Conservation (phyloP, 1,139 yeast species). For the Candida neerlandica region DNA sequence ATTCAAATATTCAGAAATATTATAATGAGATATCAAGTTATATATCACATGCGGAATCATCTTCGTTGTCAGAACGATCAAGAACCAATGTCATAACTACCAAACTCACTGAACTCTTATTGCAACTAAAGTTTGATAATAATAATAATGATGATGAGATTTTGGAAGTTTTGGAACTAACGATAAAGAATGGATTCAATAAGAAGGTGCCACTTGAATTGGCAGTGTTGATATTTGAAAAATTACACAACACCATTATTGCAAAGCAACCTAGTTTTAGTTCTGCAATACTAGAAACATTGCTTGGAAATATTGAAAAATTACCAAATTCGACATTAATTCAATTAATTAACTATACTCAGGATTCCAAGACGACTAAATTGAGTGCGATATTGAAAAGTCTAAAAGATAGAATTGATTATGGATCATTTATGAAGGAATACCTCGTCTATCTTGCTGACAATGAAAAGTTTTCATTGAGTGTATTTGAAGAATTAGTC, state of each 20-base stretch:
- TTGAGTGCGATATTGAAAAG: conserved; percentile 16
- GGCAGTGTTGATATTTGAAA: conserved; percentile 10
- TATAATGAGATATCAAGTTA: conserved; percentile 11
- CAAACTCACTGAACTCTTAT: conserved; percentile 2
- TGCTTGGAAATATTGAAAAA: conserved; percentile 15
- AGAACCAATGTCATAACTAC: conserved; percentile 6
- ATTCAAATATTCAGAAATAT: conserved; percentile 6
- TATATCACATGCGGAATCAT: background rate
- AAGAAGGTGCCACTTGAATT: conserved; percentile 9
- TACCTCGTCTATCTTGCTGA: conserved; percentile 24
- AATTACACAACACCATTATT: conserved; percentile 1
- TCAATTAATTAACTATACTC: conserved; percentile 25
- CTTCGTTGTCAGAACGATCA: conserved; percentile 4
- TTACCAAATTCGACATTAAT: conserved; percentile 25
- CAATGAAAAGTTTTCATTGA: conserved; percentile 21
- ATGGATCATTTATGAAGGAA: conserved; percentile 23
- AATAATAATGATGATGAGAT: conserved; percentile 2
- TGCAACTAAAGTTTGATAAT: background rate
- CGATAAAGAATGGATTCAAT: conserved; percentile 2
- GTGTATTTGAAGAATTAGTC: conserved; percentile 26
- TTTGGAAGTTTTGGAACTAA: conserved; percentile 7
- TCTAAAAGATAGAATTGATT: conserved; percentile 10
- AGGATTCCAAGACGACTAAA: conserved; percentile 21
- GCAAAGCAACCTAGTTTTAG: conserved; percentile 8
- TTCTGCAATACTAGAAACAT: conserved; percentile 4